These are phyloP conservation scores for Apiotrichum gamsii DNA, from an alignment of 1,284 basidiomycete genomes.

Conservation along the genomic window DNA sequence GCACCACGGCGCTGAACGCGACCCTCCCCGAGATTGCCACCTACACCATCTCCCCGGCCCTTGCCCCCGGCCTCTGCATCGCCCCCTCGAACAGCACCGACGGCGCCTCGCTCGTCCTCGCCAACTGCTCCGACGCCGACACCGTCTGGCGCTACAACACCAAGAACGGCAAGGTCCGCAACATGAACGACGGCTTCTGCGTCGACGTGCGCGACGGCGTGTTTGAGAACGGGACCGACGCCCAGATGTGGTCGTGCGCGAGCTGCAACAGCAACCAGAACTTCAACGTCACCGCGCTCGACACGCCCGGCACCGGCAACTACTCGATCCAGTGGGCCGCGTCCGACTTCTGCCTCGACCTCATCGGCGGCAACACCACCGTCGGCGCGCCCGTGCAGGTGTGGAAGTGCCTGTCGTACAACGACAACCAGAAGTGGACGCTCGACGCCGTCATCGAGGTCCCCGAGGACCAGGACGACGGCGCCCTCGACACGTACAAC, in stretches of 20 bases:
- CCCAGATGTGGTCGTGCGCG: conserved; percentile 38
- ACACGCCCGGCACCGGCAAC: neutral
- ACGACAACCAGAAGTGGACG: conserved; percentile 40
- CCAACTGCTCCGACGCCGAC: conserved; percentile 23
- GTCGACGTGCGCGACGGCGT: conserved; percentile 34
- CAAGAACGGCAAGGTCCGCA: conserved; percentile 25
- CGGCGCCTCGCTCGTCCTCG: conserved; percentile 28
- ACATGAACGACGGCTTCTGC: conserved; percentile 20
- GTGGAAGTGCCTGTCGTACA: conserved; percentile 33
- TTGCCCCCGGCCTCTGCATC: conserved; percentile 31
- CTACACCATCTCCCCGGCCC: conserved; percentile 27
- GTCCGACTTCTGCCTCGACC: conserved; percentile 33
- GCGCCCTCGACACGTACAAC: conserved; percentile 1
- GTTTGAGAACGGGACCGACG: conserved; percentile 29
- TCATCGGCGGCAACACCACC: conserved; percentile 27
- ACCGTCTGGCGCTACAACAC: conserved; percentile 19
- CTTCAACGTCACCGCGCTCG: conserved; percentile 18
- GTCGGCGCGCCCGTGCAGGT: conserved; percentile 34
- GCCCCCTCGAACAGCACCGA: conserved; percentile 19
- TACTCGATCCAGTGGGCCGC: conserved; percentile 29
- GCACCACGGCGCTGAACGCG: too few relatives aligned
- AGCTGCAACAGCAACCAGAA: conserved; percentile 32
- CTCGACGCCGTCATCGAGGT: conserved; percentile 34
- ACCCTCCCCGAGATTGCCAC: too few relatives aligned
- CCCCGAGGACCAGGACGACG: conserved; percentile 7